Evolutionary conservation across 2,329 filamentous ascomycete genomes (phyloP).

Genomic region (Ceratocystis harringtonii): DNA sequence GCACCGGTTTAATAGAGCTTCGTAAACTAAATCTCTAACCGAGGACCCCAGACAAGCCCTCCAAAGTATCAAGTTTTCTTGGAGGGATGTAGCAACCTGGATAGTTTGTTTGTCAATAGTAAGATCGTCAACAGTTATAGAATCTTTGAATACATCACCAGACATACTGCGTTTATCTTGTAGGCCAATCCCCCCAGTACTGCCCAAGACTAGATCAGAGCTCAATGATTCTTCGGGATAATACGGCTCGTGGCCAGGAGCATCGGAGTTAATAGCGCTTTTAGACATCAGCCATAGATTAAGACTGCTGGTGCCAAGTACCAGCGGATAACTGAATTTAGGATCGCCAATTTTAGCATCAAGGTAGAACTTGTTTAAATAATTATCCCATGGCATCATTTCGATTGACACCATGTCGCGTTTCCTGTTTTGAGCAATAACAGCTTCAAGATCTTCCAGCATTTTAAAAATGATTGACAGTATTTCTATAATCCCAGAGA

Average conservation of each 20-base stretch:
- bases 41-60: slow-evolving; percentile 27
- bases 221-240: slow-evolving; percentile 28
- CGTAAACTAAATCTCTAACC: slow-evolving; percentile 31
- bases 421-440: slow-evolving; percentile 19
- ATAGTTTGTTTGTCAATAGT: slow-evolving; percentile 29
- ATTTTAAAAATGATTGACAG: too few relatives aligned
- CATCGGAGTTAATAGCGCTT: slow-evolving; percentile 25
- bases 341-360: slow-evolving; percentile 31
- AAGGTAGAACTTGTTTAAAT: slow-evolving; percentile 28
- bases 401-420: slow-evolving; percentile 23
- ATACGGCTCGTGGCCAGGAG: slow-evolving; percentile 29
- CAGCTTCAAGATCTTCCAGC: slow-evolving; percentile 21
- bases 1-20: slow-evolving; percentile 29
- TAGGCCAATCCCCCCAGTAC: slow-evolving; percentile 30
- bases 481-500: too few relatives aligned
- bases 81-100: slow-evolving; percentile 30
- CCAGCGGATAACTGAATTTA: slow-evolving; percentile 28
- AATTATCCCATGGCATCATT: slow-evolving; percentile 20
- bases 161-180: slow-evolving; percentile 30
- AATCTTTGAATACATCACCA: slow-evolving; percentile 31
- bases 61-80: slow-evolving; percentile 26
- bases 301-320: slow-evolving; percentile 34
- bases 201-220: slow-evolving; percentile 26
- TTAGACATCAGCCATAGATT: slow-evolving; percentile 36
- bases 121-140: slow-evolving; percentile 29